phyloP scores from a whole-genome alignment of 371 early-diverging fungal species.

The Haplosporangium sp. region DNA sequence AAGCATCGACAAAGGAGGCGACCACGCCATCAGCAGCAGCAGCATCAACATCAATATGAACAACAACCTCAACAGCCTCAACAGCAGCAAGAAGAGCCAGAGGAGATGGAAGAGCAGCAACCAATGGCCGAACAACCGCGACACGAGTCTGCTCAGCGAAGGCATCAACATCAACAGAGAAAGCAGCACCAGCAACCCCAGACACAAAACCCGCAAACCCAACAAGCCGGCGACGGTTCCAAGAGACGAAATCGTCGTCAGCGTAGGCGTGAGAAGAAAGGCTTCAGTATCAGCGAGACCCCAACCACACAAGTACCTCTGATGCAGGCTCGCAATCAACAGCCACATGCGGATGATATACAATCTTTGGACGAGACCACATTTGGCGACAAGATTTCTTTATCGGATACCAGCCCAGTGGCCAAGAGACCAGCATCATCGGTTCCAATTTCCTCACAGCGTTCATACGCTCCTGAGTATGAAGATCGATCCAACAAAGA shows the following conservation, averaged over 20 bases:
- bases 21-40: constrained; percentile 3
- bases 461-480: constrained; percentile 6
- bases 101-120: constrained; percentile 8
- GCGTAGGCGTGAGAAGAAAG: constrained; percentile 10
- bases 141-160: constrained; percentile 1
- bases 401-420: neutral
- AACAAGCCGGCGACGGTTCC: neutral
- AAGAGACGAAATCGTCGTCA: constrained; percentile 21
- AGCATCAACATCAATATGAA: neutral
- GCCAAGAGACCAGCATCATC: neutral
- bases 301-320: constrained; percentile 3
- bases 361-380: constrained; percentile 21
- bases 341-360: constrained; percentile 27
- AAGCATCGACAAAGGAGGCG: constrained; percentile 18
- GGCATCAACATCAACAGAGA: constrained; percentile 9
- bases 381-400: constrained; percentile 4
- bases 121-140: neutral
- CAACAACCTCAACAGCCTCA: constrained; percentile 7
- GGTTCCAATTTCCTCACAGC: neutral
- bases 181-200: constrained; percentile 1
- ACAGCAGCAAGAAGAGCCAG: constrained; percentile 1
- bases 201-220: neutral
- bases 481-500: neutral
- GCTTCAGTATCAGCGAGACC: neutral
- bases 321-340: neutral